Conservation (phyloP, 768 basidiomycete species). For the Termitomyces sp. region DNA sequence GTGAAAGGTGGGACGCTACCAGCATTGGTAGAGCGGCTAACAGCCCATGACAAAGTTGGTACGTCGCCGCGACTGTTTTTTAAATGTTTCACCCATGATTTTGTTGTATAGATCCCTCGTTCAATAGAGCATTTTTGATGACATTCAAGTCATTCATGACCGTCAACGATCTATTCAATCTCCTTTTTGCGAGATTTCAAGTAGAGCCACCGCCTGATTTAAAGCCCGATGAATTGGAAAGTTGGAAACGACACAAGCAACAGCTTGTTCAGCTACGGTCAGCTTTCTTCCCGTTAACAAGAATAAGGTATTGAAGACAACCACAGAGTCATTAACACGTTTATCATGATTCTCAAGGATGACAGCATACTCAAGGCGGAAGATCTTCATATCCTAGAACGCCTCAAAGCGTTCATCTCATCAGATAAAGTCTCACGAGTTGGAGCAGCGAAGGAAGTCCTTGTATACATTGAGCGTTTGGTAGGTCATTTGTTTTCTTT, state of each 20-base stretch:
- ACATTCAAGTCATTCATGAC: slow-evolving; percentile 95
- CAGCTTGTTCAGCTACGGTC: slow-evolving; percentile 84
- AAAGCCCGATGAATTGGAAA: slow-evolving; percentile 51
- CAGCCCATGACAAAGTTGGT: slow-evolving; percentile 88
- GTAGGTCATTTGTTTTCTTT: slow-evolving; percentile 39
- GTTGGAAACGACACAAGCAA: slow-evolving; percentile 86
- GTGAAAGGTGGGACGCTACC: slow-evolving; percentile 84
- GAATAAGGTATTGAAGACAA: neutral
- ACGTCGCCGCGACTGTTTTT: slow-evolving; percentile 18
- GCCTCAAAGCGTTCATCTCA: slow-evolving; percentile 75
- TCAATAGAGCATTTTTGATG: slow-evolving; percentile 88
- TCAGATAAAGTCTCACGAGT: slow-evolving; percentile 58
- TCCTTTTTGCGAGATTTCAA: slow-evolving; percentile 75
- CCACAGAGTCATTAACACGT: slow-evolving; percentile 80
- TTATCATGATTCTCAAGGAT: slow-evolving; percentile 85
- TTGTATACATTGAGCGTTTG: slow-evolving; percentile 70
- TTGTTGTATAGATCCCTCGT: slow-evolving; percentile 46
- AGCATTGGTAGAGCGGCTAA: slow-evolving; percentile 85
- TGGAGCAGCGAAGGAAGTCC: slow-evolving; percentile 69
- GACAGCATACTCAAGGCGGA: slow-evolving; percentile 82
- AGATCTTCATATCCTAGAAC: slow-evolving; percentile 74
- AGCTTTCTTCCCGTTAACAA: slow-evolving; percentile 18
- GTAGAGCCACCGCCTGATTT: slow-evolving; percentile 71
- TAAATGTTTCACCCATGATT: neutral
- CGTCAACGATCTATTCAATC: slow-evolving; percentile 74